These are phyloP conservation scores for Populus davidiana DNA, from an alignment of 345 rosid genomes.

Conservation along the genomic window DNA sequence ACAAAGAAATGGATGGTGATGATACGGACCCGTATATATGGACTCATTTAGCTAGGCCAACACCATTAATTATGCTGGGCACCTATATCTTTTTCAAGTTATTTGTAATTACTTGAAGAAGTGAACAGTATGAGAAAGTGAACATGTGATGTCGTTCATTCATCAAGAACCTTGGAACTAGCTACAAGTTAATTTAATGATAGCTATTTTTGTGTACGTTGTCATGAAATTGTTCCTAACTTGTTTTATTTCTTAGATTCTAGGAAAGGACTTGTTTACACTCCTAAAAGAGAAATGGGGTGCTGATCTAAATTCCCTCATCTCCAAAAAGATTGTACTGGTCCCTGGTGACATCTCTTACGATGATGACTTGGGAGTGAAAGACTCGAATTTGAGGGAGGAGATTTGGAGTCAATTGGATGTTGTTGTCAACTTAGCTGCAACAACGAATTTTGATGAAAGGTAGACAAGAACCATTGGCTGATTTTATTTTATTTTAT, in stretches of 20 bases:
- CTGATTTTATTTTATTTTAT: background rate
- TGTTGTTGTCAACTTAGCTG: conserved; percentile 37
- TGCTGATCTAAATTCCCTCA: background rate
- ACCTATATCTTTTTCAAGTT: no score
- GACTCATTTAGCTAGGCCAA: no score
- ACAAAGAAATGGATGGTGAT: no score
- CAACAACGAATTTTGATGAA: conserved; percentile 44
- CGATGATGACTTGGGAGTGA: conserved; percentile 27
- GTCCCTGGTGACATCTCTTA: conserved; percentile 35
- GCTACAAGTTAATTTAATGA: no score
- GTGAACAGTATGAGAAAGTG: background rate
- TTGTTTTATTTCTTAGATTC: conserved; percentile 16
- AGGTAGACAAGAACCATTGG: conserved; percentile 19
- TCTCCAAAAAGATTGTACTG: conserved; percentile 15
- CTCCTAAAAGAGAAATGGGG: conserved; percentile 14
- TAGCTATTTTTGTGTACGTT: background rate
- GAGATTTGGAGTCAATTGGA: conserved; percentile 37
- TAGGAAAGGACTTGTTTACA: conserved; percentile 27
- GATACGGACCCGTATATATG: no score
- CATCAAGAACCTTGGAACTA: background rate
- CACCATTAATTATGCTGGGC: no score
- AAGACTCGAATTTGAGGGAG: conserved; percentile 18
- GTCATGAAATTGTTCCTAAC: background rate
- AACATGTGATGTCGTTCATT: background rate
- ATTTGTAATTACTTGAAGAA: background rate